phyloP scores from a whole-genome alignment of 345 rosid genomes.

The Citrus medica region DNA sequence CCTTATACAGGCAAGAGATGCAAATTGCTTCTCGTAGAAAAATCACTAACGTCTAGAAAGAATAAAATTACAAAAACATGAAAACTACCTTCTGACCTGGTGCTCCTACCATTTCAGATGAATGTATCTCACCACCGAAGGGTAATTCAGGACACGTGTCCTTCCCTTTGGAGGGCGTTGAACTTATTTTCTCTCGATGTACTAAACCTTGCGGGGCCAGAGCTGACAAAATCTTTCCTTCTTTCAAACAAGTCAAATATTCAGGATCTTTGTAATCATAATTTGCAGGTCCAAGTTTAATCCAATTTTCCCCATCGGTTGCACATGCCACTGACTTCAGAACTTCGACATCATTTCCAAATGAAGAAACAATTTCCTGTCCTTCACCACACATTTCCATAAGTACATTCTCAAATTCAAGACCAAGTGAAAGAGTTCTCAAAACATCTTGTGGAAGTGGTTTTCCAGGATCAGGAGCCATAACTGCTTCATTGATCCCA shows the following conservation, averaged over 20 bases:
- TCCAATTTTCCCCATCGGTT: conserved; percentile 22
- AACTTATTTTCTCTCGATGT: conserved; percentile 4
- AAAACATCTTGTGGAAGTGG: conserved; percentile 65
- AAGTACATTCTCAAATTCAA: conserved; percentile 48
- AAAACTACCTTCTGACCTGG: conserved; percentile 30
- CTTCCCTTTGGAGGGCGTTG: conserved; percentile 17
- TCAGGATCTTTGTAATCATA: conserved; percentile 25
- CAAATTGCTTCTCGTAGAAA: neutral
- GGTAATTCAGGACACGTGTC: conserved; percentile 17
- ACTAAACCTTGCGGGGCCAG: conserved; percentile 24
- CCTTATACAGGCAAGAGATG: neutral
- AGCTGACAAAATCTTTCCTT: conserved; percentile 24
- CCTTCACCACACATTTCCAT: conserved; percentile 34
- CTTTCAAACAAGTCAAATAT: conserved; percentile 19
- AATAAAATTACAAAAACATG: neutral
- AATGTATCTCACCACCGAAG: conserved; percentile 18
- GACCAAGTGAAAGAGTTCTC: conserved; percentile 51
- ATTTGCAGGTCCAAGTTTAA: conserved; percentile 31
- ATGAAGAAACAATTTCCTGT: conserved; percentile 20
- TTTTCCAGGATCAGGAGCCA: conserved; percentile 66
- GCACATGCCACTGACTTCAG: conserved; percentile 25
- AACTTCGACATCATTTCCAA: conserved; percentile 25
- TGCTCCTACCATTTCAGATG: conserved; percentile 22
- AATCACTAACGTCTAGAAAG: neutral
- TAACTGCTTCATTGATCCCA: conserved; percentile 47